Evolutionary conservation across 305 asterid genomes (phyloP).

Genomic region (Andrographis paniculata): DNA sequence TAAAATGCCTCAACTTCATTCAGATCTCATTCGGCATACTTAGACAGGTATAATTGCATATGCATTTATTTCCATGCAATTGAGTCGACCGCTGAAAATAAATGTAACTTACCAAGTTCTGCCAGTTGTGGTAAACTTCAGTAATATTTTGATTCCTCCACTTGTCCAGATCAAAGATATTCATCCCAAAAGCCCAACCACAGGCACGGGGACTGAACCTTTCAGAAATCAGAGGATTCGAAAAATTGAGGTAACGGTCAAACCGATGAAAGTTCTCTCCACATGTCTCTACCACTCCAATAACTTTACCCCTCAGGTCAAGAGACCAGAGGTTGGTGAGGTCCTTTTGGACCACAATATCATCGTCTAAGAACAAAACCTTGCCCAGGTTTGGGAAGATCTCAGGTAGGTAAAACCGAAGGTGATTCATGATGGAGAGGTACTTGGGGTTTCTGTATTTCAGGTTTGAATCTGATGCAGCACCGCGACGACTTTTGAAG

Average conservation of each 20-base stretch:
- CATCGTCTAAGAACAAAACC: slow-evolving; percentile 64
- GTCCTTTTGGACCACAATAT: slow-evolving; percentile 49
- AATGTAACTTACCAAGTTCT: slow-evolving; percentile 38
- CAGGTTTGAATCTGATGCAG: slow-evolving; percentile 48
- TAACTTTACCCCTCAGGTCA: slow-evolving; percentile 52
- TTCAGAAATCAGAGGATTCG: slow-evolving; percentile 48
- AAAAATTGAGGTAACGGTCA: slow-evolving; percentile 63
- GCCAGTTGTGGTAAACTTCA: slow-evolving; percentile 60
- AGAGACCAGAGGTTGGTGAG: slow-evolving; percentile 50
- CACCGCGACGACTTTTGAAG: slow-evolving; percentile 39
- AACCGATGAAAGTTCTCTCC: slow-evolving; percentile 70
- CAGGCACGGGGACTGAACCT: slow-evolving; percentile 55
- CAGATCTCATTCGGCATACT: no score
- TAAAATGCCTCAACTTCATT: no score
- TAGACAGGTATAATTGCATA: no score
- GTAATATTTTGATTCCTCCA: slow-evolving; percentile 61
- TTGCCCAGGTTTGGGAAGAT: slow-evolving; percentile 55
- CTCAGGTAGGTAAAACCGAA: slow-evolving; percentile 61
- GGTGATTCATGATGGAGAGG: slow-evolving; percentile 67
- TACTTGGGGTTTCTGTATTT: slow-evolving; percentile 66
- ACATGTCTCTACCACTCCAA: slow-evolving; percentile 68
- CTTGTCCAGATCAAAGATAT: slow-evolving; percentile 42
- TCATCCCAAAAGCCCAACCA: slow-evolving; percentile 73
- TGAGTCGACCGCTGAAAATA: slow-evolving; percentile 33
- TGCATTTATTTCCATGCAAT: slow-evolving; percentile 51